Evolutionary conservation across 495 filamentous ascomycete species (phyloP).

Genomic region (Sabuloglossum arenarium): DNA sequence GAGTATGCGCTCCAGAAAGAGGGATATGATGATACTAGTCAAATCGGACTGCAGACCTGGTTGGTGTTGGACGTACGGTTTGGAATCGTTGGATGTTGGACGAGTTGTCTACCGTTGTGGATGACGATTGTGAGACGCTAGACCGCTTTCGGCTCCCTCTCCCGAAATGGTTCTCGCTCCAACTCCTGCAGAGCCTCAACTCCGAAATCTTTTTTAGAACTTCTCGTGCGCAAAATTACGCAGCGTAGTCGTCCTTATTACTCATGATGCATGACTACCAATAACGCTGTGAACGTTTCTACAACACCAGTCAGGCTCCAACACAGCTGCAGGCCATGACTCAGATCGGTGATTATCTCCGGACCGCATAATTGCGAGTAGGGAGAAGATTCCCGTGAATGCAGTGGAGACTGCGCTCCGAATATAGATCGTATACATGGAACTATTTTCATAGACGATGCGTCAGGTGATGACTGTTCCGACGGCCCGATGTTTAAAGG

Average conservation of each 20-base stretch:
- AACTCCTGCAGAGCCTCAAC: background rate
- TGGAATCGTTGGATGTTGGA: background rate
- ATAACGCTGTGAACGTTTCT: no score
- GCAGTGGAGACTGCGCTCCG: background rate
- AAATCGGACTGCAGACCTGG: background rate
- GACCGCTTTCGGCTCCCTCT: background rate
- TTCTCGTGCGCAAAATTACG: background rate
- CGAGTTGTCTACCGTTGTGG: background rate
- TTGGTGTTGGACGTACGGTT: background rate
- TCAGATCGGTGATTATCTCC: background rate
- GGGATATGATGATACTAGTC: background rate
- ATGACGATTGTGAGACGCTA: background rate
- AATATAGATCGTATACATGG: background rate
- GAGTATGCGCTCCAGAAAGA: background rate
- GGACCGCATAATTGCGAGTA: background rate
- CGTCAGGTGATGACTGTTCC: background rate
- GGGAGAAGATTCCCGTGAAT: background rate
- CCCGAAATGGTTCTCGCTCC: background rate
- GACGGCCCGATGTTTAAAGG: background rate
- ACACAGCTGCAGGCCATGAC: background rate
- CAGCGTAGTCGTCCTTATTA: background rate
- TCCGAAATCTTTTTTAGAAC: background rate
- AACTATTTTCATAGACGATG: background rate
- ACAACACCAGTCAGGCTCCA: background rate
- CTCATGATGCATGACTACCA: background rate